A percentile compares a stretch with the other conserved stretches of the same genome.
Conservation (phyloP, 78 protist species). For the Creolimax fragrantissima region DNA sequence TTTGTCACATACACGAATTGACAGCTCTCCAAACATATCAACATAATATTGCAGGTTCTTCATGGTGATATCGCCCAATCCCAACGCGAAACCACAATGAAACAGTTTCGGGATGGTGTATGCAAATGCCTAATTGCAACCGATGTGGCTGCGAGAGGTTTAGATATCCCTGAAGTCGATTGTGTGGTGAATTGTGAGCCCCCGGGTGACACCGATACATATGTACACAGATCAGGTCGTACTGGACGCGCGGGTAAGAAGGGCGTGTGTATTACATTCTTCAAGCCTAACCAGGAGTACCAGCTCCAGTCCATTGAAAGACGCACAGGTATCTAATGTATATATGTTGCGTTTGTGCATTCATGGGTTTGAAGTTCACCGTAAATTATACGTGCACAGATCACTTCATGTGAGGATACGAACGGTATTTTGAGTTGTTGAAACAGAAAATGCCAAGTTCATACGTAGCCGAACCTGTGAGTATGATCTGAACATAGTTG, state of each 20-base stretch:
- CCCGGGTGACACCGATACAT: constrained; percentile 74
- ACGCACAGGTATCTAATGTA: too few relatives aligned
- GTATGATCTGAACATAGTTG: too few relatives aligned
- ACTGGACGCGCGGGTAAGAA: constrained; percentile 93
- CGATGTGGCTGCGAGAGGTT: constrained; percentile 81
- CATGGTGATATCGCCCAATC: constrained; percentile 26
- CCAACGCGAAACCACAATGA: neutral
- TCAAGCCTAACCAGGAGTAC: constrained; percentile 80
- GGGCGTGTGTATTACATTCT: constrained; percentile 79
- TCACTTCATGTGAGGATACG: too few relatives aligned
- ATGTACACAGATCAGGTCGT: constrained; percentile 93
- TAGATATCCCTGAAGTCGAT: constrained; percentile 41
- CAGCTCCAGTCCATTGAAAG: neutral
- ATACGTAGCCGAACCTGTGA: too few relatives aligned
- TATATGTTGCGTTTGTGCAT: too few relatives aligned
- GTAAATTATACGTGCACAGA: too few relatives aligned
- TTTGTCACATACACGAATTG: too few relatives aligned
- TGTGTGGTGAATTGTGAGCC: constrained; percentile 79
- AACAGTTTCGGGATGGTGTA: neutral
- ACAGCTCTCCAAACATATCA: too few relatives aligned
- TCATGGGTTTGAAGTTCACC: too few relatives aligned
- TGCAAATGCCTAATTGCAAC: constrained; percentile 67
- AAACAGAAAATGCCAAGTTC: too few relatives aligned
- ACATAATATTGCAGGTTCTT: constrained; percentile 11
- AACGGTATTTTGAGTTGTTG: too few relatives aligned